Evolutionary conservation across 441 rosid species (phyloP).

Genomic region (Hypseocharis bilobata): DNA sequence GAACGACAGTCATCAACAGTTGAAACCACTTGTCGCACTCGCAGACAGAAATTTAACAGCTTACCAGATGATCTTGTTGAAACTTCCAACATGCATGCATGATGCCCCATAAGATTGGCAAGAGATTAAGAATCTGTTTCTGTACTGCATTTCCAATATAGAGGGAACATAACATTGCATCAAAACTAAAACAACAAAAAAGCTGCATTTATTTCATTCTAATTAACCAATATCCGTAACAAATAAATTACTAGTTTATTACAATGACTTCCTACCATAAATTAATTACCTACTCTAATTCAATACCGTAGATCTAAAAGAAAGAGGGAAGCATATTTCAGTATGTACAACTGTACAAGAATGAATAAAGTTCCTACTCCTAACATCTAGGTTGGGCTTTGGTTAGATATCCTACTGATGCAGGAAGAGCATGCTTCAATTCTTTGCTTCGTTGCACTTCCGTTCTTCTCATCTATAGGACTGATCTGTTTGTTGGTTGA

Average conservation of each 20-base stretch:
- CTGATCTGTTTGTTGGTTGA: constrained; percentile 25
- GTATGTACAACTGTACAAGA: not conserved
- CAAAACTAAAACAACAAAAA: too few relatives aligned
- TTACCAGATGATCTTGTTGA: too few relatives aligned
- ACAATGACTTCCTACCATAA: not conserved
- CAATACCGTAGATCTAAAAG: not conserved
- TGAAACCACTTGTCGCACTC: not conserved
- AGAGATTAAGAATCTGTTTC: not conserved
- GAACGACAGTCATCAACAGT: not conserved
- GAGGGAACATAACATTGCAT: too few relatives aligned
- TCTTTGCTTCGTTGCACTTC: not conserved
- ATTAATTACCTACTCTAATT: not conserved
- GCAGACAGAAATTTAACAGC: not conserved
- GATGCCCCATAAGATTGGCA: too few relatives aligned
- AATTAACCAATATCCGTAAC: not conserved
- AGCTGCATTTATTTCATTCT: not conserved
- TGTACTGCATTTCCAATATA: too few relatives aligned
- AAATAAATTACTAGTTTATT: not conserved
- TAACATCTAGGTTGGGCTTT: not conserved
- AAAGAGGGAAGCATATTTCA: not conserved
- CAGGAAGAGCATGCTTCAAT: not conserved
- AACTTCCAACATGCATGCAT: too few relatives aligned
- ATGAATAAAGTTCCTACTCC: not conserved
- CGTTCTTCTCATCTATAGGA: not conserved
- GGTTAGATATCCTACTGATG: constrained; percentile 10